Percentiles rank a stretch among this genome's conserved stretches.
Evolutionary conservation across 2,329 filamentous ascomycete genomes (phyloP).

Genomic region (Trichothecium roseum): DNA sequence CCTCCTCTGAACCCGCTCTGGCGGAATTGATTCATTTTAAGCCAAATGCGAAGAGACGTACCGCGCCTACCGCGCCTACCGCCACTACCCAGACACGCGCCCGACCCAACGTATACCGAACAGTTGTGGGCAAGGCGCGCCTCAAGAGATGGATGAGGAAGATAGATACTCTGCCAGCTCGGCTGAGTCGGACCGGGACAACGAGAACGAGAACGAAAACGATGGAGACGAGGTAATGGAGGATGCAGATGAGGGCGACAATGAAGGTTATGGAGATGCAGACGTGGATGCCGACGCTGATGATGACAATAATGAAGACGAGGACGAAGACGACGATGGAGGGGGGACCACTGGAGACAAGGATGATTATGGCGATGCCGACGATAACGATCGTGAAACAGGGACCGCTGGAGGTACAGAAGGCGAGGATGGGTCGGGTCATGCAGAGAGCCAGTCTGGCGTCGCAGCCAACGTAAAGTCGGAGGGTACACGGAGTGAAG

Average conservation of each 20-base stretch:
- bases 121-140: no score
- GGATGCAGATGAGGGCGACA: slow-evolving; percentile 28
- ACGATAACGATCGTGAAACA: slow-evolving; percentile 22
- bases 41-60: no score
- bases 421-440: slow-evolving; percentile 26
- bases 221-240: slow-evolving; percentile 51
- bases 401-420: slow-evolving; percentile 8
- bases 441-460: slow-evolving; percentile 4
- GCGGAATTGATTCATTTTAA: no score
- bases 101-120: no score
- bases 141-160: slow-evolving; percentile 20
- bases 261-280: slow-evolving; percentile 21
- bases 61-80: no score
- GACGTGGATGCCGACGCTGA: slow-evolving; percentile 24
- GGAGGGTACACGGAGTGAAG: slow-evolving; percentile 29
- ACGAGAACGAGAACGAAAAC: slow-evolving; percentile 18
- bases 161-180: slow-evolving; percentile 21
- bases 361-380: slow-evolving; percentile 22
- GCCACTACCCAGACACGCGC: no score
- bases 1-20: no score
- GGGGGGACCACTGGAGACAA: slow-evolving; percentile 11
- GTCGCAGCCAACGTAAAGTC: slow-evolving; percentile 9
- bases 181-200: slow-evolving; percentile 21
- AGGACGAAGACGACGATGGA: slow-evolving; percentile 18
- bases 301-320: slow-evolving; percentile 23